Evolutionary conservation across 2,329 filamentous ascomycete species (phyloP).

Genomic region (Didymella glomerata): DNA sequence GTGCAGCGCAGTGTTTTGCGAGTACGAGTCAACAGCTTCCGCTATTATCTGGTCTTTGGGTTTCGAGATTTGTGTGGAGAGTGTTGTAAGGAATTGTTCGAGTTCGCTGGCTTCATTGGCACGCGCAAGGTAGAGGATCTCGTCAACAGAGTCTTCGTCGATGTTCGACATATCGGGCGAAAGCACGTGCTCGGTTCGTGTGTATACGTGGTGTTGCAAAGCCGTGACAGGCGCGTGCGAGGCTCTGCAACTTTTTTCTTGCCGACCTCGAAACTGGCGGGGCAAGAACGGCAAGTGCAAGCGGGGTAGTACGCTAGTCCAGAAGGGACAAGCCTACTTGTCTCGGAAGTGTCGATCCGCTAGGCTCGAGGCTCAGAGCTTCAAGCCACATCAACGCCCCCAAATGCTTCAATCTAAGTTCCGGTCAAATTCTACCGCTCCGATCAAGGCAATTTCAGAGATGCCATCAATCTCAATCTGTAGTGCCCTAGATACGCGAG

Average conservation of each 20-base stretch:
- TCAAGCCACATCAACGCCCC: neutral
- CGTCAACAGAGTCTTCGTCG: constrained; percentile 81
- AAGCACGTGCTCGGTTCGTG: neutral
- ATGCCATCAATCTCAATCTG: neutral
- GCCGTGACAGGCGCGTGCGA: constrained; percentile 10
- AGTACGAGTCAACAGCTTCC: constrained; percentile 75
- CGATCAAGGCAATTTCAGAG: neutral
- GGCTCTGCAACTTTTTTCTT: constrained; percentile 22
- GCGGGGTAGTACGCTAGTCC: constrained; percentile 5
- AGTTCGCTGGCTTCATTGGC: constrained; percentile 78
- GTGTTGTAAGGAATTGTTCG: constrained; percentile 63
- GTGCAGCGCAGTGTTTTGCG: constrained; percentile 82
- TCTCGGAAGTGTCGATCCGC: constrained; percentile 7
- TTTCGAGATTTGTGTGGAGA: constrained; percentile 69
- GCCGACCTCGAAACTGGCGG: constrained; percentile 7
- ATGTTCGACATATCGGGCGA: constrained; percentile 35
- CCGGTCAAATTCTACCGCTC: neutral
- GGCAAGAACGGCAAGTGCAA: constrained; percentile 5
- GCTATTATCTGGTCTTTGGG: constrained; percentile 69
- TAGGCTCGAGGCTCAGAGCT: neutral
- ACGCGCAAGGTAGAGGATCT: constrained; percentile 87
- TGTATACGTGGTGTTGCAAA: neutral
- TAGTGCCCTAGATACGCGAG: neutral
- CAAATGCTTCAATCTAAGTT: constrained; percentile 1
- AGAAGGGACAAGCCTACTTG: neutral